These are phyloP conservation scores for Botryotinia calthae DNA, from an alignment of 2,329 filamentous ascomycete genomes.

Conservation along the genomic window DNA sequence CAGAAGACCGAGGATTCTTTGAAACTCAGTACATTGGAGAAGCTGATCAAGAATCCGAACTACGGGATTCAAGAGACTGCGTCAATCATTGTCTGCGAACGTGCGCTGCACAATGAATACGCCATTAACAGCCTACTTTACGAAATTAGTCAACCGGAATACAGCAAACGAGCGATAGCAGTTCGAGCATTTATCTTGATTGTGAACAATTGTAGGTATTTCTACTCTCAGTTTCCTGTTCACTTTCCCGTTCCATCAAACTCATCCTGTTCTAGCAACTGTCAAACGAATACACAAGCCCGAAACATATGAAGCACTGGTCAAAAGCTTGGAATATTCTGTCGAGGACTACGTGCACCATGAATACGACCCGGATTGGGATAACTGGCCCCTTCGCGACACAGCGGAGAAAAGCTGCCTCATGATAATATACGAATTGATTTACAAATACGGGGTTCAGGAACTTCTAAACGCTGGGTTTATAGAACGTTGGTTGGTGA, in stretches of 20 bases:
- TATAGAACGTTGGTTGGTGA: slow-evolving; percentile 70
- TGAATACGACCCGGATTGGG: slow-evolving; percentile 55
- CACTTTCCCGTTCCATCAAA: background rate
- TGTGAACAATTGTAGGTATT: slow-evolving; percentile 46
- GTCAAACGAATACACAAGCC: slow-evolving; percentile 33
- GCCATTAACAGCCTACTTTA: slow-evolving; percentile 52
- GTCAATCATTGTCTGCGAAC: slow-evolving; percentile 55
- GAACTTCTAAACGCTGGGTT: slow-evolving; percentile 62
- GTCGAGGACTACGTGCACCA: slow-evolving; percentile 51
- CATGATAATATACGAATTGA: slow-evolving; percentile 46
- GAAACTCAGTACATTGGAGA: slow-evolving; percentile 62
- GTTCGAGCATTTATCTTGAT: slow-evolving; percentile 57
- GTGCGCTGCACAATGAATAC: slow-evolving; percentile 56
- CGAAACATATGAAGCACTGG: slow-evolving; percentile 47
- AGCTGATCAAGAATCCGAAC: slow-evolving; percentile 67
- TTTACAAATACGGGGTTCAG: slow-evolving; percentile 55
- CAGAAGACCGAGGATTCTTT: slow-evolving; percentile 74
- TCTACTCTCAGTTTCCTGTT: background rate
- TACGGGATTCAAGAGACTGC: slow-evolving; percentile 69
- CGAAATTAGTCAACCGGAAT: slow-evolving; percentile 57
- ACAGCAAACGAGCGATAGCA: slow-evolving; percentile 56
- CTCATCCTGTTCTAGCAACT: slow-evolving; percentile 26
- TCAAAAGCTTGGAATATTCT: slow-evolving; percentile 59
- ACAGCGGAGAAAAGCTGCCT: slow-evolving; percentile 60
- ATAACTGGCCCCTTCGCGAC: slow-evolving; percentile 62